A percentile compares a stretch with the other conserved stretches of the same genome.
Evolutionary conservation across 2,329 filamentous ascomycete species (phyloP).

Genomic region (Aureobasidium lini): DNA sequence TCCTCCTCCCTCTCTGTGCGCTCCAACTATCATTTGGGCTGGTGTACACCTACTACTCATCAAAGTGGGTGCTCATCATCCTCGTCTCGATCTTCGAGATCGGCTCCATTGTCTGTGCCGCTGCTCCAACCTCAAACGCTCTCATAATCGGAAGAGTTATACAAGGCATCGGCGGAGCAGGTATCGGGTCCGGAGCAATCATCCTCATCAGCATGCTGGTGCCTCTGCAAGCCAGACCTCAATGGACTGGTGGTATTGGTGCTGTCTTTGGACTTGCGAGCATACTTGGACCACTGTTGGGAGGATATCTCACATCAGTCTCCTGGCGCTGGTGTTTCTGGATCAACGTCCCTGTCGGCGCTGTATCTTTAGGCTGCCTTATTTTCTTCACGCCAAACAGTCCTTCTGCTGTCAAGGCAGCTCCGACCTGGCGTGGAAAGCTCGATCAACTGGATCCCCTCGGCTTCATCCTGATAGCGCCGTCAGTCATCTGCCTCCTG

Average conservation of each 20-base stretch:
- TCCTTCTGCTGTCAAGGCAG: neutral
- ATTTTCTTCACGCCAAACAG: slow-evolving; percentile 30
- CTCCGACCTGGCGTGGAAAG: slow-evolving; percentile 28
- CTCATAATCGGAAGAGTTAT: slow-evolving; percentile 46
- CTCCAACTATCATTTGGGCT: slow-evolving; percentile 38
- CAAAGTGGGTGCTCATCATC: slow-evolving; percentile 36
- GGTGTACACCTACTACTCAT: slow-evolving; percentile 33
- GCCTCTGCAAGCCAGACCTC: slow-evolving; percentile 17
- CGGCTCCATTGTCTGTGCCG: slow-evolving; percentile 44
- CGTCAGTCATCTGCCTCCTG: slow-evolving; percentile 30
- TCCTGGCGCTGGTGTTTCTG: slow-evolving; percentile 47
- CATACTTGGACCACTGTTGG: slow-evolving; percentile 45
- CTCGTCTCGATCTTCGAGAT: slow-evolving; percentile 36
- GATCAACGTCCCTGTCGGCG: slow-evolving; percentile 35
- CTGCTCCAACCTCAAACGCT: slow-evolving; percentile 40
- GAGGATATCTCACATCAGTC: slow-evolving; percentile 42
- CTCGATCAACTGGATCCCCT: slow-evolving; percentile 37
- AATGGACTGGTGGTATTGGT: slow-evolving; percentile 26
- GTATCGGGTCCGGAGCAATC: slow-evolving; percentile 38
- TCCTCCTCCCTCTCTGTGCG: slow-evolving; percentile 36
- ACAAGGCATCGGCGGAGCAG: slow-evolving; percentile 48
- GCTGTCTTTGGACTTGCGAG: slow-evolving; percentile 35
- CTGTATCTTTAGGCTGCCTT: slow-evolving; percentile 28
- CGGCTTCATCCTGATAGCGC: neutral
- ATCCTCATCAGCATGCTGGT: slow-evolving; percentile 19